Evolutionary conservation across 2,329 filamentous ascomycete species (phyloP).

Genomic region (Oidium heveae): DNA sequence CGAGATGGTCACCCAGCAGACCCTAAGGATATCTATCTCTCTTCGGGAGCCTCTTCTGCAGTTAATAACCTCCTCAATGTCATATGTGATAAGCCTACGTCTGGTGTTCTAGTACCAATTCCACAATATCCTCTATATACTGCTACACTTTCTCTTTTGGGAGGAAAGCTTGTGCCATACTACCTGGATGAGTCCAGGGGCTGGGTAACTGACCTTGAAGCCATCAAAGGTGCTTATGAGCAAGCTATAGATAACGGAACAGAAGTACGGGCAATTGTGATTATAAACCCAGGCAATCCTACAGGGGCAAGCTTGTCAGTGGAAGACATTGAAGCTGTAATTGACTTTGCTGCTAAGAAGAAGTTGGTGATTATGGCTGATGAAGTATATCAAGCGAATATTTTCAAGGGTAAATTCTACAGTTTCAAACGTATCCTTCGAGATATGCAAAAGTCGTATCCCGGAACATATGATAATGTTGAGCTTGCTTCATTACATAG

Average conservation of each 20-base stretch:
- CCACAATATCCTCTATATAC: slow-evolving; percentile 97
- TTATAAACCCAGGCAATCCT: slow-evolving; percentile 97
- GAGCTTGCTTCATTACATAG: slow-evolving; percentile 86
- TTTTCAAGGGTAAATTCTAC: slow-evolving; percentile 82
- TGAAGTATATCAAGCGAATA: slow-evolving; percentile 98
- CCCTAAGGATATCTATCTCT: slow-evolving; percentile 66
- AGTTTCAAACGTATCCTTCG: slow-evolving; percentile 84
- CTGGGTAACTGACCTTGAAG: slow-evolving; percentile 72
- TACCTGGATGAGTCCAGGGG: slow-evolving; percentile 64
- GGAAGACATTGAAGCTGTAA: slow-evolving; percentile 58
- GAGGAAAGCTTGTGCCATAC: slow-evolving; percentile 78
- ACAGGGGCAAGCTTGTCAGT: slow-evolving; percentile 68
- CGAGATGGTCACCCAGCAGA: slow-evolving; percentile 75
- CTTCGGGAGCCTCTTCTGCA: slow-evolving; percentile 72
- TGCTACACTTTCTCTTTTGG: slow-evolving; percentile 62
- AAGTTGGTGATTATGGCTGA: slow-evolving; percentile 78
- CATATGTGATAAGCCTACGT: slow-evolving; percentile 52
- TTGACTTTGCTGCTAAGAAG: slow-evolving; percentile 67
- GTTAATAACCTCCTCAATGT: slow-evolving; percentile 84
- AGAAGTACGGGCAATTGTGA: slow-evolving; percentile 76
- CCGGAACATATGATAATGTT: slow-evolving; percentile 56
- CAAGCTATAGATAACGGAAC: slow-evolving; percentile 53
- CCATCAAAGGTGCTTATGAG: slow-evolving; percentile 47
- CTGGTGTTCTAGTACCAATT: slow-evolving; percentile 79
- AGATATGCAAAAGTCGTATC: slow-evolving; percentile 47